phyloP scores from a whole-genome alignment of 352 stramenopile genomes.

The Phytophthora agathidicida region DNA sequence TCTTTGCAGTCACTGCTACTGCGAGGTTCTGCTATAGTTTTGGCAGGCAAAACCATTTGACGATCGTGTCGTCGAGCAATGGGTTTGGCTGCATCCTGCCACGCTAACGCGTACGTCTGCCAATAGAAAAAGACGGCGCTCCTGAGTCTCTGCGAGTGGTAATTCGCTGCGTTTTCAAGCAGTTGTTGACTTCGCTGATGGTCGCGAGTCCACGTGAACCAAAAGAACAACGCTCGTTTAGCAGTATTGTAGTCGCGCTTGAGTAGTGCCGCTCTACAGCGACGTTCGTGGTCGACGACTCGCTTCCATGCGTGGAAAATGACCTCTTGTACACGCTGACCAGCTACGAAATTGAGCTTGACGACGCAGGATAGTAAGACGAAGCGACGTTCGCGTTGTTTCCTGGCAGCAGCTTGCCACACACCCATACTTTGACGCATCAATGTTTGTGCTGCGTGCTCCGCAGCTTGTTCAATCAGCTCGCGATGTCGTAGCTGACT shows the following conservation, averaged over 20 bases:
- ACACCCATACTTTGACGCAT: neutral
- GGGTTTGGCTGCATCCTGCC: slow-evolving; percentile 52
- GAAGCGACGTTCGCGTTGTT: slow-evolving; percentile 44
- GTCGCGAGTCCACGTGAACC: slow-evolving; percentile 7
- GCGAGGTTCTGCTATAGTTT: neutral
- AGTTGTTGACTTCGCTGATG: slow-evolving; percentile 14
- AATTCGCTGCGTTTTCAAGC: slow-evolving; percentile 24
- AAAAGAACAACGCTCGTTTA: slow-evolving; percentile 9
- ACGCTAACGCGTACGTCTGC: slow-evolving; percentile 79
- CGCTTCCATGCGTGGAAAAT: slow-evolving; percentile 31
- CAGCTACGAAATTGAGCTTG: slow-evolving; percentile 43
- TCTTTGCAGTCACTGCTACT: neutral
- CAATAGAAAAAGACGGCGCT: slow-evolving; percentile 69
- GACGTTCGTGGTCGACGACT: slow-evolving; percentile 6
- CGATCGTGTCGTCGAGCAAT: slow-evolving; percentile 1
- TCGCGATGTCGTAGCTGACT: slow-evolving; percentile 9
- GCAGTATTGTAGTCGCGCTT: slow-evolving; percentile 1
- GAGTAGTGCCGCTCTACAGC: slow-evolving; percentile 1
- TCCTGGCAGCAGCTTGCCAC: slow-evolving; percentile 30
- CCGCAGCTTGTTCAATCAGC: slow-evolving; percentile 11
- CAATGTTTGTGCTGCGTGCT: slow-evolving; percentile 1
- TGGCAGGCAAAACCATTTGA: neutral
- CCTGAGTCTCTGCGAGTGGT: slow-evolving; percentile 38
- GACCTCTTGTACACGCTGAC: slow-evolving; percentile 19
- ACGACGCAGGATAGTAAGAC: slow-evolving; percentile 57